Conservation (phyloP, 2,329 filamentous ascomycete species). For the Diaporthe batatas region DNA sequence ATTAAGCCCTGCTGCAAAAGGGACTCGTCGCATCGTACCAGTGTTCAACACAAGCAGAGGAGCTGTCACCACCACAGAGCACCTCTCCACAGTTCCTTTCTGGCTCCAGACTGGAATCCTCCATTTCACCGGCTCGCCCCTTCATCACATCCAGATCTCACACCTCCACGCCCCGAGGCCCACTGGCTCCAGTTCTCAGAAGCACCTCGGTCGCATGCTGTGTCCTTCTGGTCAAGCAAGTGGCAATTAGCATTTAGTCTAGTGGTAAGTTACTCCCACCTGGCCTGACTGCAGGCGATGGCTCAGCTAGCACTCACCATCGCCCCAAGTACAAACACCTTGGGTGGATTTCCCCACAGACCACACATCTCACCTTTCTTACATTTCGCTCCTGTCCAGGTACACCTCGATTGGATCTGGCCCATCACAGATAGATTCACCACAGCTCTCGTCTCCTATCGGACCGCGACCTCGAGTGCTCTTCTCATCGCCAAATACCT, state of each 20-base stretch:
- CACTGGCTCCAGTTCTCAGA: slow-evolving; percentile 34
- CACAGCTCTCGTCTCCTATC: neutral
- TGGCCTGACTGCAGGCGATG: neutral
- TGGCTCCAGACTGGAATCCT: slow-evolving; percentile 4
- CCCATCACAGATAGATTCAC: neutral
- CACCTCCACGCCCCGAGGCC: slow-evolving; percentile 25
- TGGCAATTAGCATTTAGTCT: slow-evolving; percentile 27
- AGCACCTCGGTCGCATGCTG: slow-evolving; percentile 21
- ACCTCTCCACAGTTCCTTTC: slow-evolving; percentile 31
- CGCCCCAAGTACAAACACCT: slow-evolving; percentile 2
- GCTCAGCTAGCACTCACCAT: slow-evolving; percentile 9
- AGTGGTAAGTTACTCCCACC: slow-evolving; percentile 9
- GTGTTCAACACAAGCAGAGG: slow-evolving; percentile 22
- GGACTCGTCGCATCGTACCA: slow-evolving; percentile 30
- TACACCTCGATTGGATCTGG: slow-evolving; percentile 15
- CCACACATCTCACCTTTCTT: slow-evolving; percentile 2
- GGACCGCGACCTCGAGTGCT: neutral
- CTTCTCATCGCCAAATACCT: slow-evolving; percentile 4
- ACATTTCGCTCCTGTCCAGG: slow-evolving; percentile 5
- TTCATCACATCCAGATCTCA: slow-evolving; percentile 18
- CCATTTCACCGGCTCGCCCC: neutral
- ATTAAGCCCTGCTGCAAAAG: slow-evolving; percentile 31
- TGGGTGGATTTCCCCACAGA: slow-evolving; percentile 22
- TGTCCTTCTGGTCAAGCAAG: slow-evolving; percentile 2
- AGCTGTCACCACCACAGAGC: slow-evolving; percentile 31